Evolutionary conservation across 1,284 basidiomycete genomes (phyloP).

Genomic region (Ustilago loliicola): DNA sequence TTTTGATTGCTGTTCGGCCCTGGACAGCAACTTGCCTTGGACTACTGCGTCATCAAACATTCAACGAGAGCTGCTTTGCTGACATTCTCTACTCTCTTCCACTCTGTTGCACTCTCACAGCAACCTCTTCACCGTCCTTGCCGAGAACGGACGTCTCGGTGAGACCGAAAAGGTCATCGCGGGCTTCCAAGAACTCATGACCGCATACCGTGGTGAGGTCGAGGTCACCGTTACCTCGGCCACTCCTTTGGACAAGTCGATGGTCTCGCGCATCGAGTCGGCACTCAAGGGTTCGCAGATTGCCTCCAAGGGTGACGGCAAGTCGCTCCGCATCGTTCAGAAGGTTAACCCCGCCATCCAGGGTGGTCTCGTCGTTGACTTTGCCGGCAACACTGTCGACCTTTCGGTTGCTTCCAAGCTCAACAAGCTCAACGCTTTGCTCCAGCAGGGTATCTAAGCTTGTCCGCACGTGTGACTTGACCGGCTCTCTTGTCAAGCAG

Average conservation of each 20-base stretch:
- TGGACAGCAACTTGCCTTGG: no score
- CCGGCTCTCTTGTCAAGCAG: not conserved
- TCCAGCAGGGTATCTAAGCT: conserved; percentile 70
- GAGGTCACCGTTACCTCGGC: conserved; percentile 87
- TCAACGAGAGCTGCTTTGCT: not conserved
- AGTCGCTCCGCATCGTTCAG: conserved; percentile 67
- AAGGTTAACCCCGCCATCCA: conserved; percentile 69
- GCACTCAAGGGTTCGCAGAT: conserved; percentile 66
- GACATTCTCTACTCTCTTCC: not conserved
- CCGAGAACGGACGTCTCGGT: conserved; percentile 90
- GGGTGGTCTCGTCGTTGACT: conserved; percentile 89
- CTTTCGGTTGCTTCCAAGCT: conserved; percentile 92
- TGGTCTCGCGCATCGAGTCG: conserved; percentile 64
- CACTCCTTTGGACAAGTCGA: conserved; percentile 67
- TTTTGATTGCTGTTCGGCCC: no score
- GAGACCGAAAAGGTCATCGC: conserved; percentile 89
- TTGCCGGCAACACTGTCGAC: conserved; percentile 98
- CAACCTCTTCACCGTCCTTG: conserved; percentile 90
- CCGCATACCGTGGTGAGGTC: conserved; percentile 91
- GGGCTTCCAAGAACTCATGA: conserved; percentile 90
- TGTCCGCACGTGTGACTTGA: not conserved
- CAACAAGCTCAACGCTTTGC: conserved; percentile 90
- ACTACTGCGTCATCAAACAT: not conserved
- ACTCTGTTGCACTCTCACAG: conserved; percentile 16
- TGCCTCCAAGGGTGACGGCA: conserved; percentile 62